Evolutionary conservation across 805 yeast species (phyloP), one percentile per base, ranked within the genome.

Genomic region (Ogataea glucozyma): DNA sequence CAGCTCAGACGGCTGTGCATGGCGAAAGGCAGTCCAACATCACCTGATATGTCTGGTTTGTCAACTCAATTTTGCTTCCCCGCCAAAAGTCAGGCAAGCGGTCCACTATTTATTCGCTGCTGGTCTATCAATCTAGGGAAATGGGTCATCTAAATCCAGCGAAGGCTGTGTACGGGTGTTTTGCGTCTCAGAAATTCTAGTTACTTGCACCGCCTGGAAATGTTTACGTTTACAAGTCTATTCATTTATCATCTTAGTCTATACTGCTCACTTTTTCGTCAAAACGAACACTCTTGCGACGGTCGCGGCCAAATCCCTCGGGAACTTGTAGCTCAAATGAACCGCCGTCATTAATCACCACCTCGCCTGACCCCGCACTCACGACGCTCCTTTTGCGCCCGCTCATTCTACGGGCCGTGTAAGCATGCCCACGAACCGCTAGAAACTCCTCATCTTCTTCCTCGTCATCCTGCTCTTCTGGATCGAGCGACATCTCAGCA

Each of bases 271-370:
- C 47, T 11, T 31, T 27, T 20, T 57, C 61, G 18, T 57, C 63
- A 42, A 61, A 61, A 19, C 61, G 47, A 10, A 63, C 67, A 29
- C 65, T 61, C 46, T 63, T 63, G 6, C 65, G 50, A 23, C 64
- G 43, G 11, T 34, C 35, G 29, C 43, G 48, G 4, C 58, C 56
- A 48, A 58, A 58, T 2, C 46, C 49, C 9, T 45, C 41, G 9
- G 63, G 63, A 22, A 58, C 60, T 17, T 42, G 33, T 23, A 58
- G 41, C 38, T 55, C 53, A 21, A 54, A 44, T 36, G 26, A 21
- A 18, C 38, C 40, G 20, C 32, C 27, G 33, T 24, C 26, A 9
- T 23, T 40, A 11, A 22, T 23, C 20, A 23, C 27, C 8, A 10
- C 22, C 6, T 29, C 27, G 37, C 22, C 38, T 10, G 38, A 34